phyloP scores from a whole-genome alignment of 148 eudicot genomes.

The Beta vulgaris region DNA sequence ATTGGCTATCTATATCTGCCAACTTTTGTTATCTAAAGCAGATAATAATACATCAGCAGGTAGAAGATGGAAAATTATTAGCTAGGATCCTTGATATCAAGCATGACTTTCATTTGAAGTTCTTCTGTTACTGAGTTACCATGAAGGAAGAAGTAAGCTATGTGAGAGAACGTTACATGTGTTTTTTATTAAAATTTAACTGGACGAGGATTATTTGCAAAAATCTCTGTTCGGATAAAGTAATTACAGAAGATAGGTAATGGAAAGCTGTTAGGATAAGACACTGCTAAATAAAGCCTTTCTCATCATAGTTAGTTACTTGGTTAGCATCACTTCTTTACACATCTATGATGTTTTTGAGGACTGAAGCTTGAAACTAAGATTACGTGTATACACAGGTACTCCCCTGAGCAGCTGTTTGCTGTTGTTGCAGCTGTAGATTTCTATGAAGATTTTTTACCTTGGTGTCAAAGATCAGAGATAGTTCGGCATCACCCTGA shows the following conservation, averaged over 20 bases:
- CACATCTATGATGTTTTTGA: background rate
- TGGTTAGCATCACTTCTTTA: slow-evolving; percentile 2
- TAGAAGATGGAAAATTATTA: too few species aligned
- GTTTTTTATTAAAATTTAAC: too few species aligned
- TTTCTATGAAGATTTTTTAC: slow-evolving; percentile 79
- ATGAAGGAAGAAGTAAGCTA: too few species aligned
- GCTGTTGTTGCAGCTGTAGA: slow-evolving; percentile 95
- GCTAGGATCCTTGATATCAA: too few species aligned
- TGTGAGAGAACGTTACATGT: too few species aligned
- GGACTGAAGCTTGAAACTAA: background rate
- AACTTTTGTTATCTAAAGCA: too few species aligned
- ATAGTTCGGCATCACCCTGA: slow-evolving; percentile 57
- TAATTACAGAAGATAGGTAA: background rate
- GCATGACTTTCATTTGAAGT: too few species aligned
- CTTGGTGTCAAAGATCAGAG: slow-evolving; percentile 87
- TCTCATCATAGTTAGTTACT: background rate
- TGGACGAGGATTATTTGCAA: too few species aligned
- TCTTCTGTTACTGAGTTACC: too few species aligned
- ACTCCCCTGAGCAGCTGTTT: slow-evolving; percentile 85
- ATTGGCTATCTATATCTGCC: background rate
- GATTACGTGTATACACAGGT: slow-evolving; percentile 35
- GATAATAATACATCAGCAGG: too few species aligned
- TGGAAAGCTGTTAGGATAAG: background rate
- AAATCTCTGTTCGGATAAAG: too few species aligned
- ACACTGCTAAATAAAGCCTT: background rate